A percentile compares a stretch with the other conserved stretches of the same genome.
Evolutionary conservation across 1,284 basidiomycete genomes (phyloP).

Genomic region (Lentinula novae-zelandiae): DNA sequence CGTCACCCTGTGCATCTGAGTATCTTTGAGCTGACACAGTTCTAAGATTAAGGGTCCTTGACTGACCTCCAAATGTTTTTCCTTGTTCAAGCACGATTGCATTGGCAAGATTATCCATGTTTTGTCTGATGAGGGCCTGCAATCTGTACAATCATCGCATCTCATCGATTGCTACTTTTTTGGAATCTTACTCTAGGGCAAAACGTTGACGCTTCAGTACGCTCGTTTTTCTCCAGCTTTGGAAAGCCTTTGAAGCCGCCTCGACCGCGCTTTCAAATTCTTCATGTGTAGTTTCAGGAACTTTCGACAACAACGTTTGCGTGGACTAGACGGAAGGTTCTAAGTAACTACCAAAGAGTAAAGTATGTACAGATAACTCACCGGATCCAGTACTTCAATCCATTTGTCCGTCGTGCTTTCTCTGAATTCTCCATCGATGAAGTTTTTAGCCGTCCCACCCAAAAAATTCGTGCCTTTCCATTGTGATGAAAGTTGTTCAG

Average conservation of each 20-base stretch:
- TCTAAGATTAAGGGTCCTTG: not conserved
- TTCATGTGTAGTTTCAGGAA: constrained; percentile 7
- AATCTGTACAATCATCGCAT: not conserved
- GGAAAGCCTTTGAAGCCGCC: constrained; percentile 6
- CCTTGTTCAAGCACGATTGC: constrained; percentile 11
- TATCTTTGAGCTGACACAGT: not conserved
- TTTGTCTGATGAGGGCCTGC: constrained; percentile 4
- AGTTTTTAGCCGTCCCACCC: constrained; percentile 6
- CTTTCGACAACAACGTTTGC: constrained; percentile 4
- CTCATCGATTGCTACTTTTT: not conserved
- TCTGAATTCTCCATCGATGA: constrained; percentile 8
- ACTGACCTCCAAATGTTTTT: constrained; percentile 6
- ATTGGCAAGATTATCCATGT: constrained; percentile 9
- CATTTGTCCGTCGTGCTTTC: constrained; percentile 5
- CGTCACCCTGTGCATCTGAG: constrained; percentile 8
- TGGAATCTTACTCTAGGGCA: not conserved
- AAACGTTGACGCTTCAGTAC: constrained; percentile 8
- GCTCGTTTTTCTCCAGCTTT: constrained; percentile 7
- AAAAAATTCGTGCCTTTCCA: constrained; percentile 6
- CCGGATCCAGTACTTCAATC: constrained; percentile 8
- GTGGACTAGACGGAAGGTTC: not conserved
- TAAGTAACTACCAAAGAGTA: not conserved
- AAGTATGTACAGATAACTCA: not conserved
- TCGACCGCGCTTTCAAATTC: constrained; percentile 11
- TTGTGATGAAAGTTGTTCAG: constrained; percentile 5